A percentile compares a stretch with the other conserved stretches of the same genome.
These are phyloP conservation scores for Stachybotrys chartarum DNA, from an alignment of 2,329 filamentous ascomycete species.

Conservation along the genomic window DNA sequence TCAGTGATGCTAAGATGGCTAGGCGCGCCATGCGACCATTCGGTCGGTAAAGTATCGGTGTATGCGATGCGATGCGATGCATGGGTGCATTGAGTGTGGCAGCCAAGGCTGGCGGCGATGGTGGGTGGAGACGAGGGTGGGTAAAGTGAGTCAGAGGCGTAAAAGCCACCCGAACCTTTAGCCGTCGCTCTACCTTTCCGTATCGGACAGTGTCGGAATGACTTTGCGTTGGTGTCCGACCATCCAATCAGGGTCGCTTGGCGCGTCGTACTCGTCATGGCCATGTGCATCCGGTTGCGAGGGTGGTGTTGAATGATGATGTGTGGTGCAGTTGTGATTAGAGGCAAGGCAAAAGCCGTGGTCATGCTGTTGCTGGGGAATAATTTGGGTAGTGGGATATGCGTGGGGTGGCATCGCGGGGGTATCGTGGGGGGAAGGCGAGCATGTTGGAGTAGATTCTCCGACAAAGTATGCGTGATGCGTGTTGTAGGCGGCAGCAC, in stretches of 20 bases:
- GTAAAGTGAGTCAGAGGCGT: neutral
- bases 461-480: neutral
- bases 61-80: neutral
- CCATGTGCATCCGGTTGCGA: neutral
- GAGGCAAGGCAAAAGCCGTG: slow-evolving; percentile 3
- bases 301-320: neutral
- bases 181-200: neutral
- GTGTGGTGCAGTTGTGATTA: slow-evolving; percentile 3
- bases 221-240: neutral
- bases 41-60: neutral
- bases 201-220: neutral
- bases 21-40: neutral
- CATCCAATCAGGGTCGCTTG: neutral
- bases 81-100: too few relatives aligned
- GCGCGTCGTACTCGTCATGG: neutral
- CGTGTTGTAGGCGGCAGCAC: neutral
- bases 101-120: neutral
- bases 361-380: neutral
- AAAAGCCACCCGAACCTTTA: neutral
- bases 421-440: neutral
- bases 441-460: neutral
- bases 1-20: neutral
- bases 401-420: slow-evolving; percentile 5
- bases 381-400: neutral
- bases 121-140: neutral